Percentiles rank a stretch among this genome's conserved stretches.
Conservation (phyloP, 768 basidiomycete species). For the Mycena belliarum region DNA sequence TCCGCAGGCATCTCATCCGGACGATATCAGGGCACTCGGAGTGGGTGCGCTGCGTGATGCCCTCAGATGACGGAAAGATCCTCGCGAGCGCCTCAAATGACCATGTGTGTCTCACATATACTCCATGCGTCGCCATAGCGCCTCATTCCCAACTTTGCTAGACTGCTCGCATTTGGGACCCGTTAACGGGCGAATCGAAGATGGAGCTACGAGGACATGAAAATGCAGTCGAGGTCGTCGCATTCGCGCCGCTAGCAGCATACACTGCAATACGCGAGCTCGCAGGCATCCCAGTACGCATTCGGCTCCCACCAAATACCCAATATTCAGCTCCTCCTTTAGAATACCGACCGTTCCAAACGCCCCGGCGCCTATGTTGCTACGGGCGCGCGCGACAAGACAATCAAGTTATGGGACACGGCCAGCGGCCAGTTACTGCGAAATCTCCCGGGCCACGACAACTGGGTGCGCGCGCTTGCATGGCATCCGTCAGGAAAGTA, state of each 20-base stretch:
- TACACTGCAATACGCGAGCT: constrained; percentile 79
- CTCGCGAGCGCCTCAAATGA: constrained; percentile 85
- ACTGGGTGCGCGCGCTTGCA: constrained; percentile 85
- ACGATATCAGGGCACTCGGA: constrained; percentile 79
- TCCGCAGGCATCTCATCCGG: constrained; percentile 65
- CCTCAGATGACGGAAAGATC: constrained; percentile 71
- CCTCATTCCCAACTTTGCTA: constrained; percentile 29
- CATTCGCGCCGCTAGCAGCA: constrained; percentile 77
- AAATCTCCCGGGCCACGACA: constrained; percentile 83
- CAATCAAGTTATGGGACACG: constrained; percentile 89
- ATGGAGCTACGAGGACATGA: constrained; percentile 86
- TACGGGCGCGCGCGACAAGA: constrained; percentile 89
- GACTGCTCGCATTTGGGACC: constrained; percentile 81
- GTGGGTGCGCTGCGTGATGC: constrained; percentile 76
- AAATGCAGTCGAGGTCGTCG: constrained; percentile 79
- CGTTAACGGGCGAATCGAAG: constrained; percentile 72
- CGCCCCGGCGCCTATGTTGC: constrained; percentile 63
- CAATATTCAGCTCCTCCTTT: constrained; percentile 4
- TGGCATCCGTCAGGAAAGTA: constrained; percentile 92
- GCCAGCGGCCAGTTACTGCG: constrained; percentile 79
- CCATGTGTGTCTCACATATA: constrained; percentile 54
- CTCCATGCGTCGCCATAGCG: background rate
- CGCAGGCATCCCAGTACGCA: constrained; percentile 63
- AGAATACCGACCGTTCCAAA: constrained; percentile 56
- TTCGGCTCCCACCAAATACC: constrained; percentile 3